These are phyloP conservation scores for Verticillium tricorpus DNA, from an alignment of 2,329 filamentous ascomycete species.

Conservation along the genomic window DNA sequence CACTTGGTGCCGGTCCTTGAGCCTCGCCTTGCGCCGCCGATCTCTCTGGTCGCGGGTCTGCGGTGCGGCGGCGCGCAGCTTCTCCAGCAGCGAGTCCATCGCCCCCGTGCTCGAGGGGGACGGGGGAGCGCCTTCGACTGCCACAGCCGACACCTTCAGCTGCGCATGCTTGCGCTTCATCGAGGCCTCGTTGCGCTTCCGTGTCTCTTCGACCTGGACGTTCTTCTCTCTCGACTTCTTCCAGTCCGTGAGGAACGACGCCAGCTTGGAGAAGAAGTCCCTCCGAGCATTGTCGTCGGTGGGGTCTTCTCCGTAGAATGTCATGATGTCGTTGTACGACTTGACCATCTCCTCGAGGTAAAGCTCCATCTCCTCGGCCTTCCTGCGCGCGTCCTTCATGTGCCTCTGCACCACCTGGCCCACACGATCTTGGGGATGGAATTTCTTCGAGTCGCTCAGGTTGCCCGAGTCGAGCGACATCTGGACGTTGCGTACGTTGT, in stretches of 20 bases:
- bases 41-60: conserved; percentile 87
- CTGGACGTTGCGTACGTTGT: conserved; percentile 92
- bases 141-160: conserved; percentile 48
- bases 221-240: conserved; percentile 97
- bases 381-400: conserved; percentile 95
- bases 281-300: conserved; percentile 86
- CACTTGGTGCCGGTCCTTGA: conserved; percentile 88
- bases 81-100: conserved; percentile 95
- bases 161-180: conserved; percentile 87
- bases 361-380: conserved; percentile 91
- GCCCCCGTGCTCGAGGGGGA: conserved; percentile 76
- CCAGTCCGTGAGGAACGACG: conserved; percentile 87
- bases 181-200: conserved; percentile 80
- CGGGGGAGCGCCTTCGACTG: conserved; percentile 41
- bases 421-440: conserved; percentile 95
- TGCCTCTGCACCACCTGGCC: conserved; percentile 83
- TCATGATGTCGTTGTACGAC: conserved; percentile 92
- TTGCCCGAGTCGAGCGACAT: conserved; percentile 89
- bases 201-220: conserved; percentile 71
- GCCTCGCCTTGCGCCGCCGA: conserved; percentile 74
- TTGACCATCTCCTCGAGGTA: conserved; percentile 91
- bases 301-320: conserved; percentile 92
- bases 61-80: conserved; percentile 86
- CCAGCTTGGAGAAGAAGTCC: conserved; percentile 94
- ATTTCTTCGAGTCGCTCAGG: conserved; percentile 92